Evolutionary conservation across 116 monocot species (phyloP).

Genomic region (Cymodocea nodosa): DNA sequence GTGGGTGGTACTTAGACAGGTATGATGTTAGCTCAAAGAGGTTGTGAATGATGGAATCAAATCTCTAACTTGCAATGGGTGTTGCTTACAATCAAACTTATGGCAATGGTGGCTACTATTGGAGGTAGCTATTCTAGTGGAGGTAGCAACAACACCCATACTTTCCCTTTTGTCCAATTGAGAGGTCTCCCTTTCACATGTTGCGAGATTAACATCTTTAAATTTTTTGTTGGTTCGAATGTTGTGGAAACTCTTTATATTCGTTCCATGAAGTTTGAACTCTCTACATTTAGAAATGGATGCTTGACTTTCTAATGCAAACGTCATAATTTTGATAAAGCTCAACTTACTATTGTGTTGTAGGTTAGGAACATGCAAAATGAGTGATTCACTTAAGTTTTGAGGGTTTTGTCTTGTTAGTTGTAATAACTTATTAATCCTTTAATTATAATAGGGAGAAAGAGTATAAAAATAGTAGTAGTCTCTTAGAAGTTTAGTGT

Average conservation of each 20-base stretch:
- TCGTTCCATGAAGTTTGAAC: too few relatives aligned
- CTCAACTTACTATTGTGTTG: too few relatives aligned
- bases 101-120: conserved; percentile 9
- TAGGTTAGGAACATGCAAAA: too few relatives aligned
- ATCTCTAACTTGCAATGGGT: conserved; percentile 89
- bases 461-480: too few relatives aligned
- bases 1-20: conserved; percentile 70
- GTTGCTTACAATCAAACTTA: conserved; percentile 24
- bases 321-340: too few relatives aligned
- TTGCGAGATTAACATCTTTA: conserved; percentile 54
- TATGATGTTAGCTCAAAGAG: conserved; percentile 83
- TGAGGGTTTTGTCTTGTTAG: too few relatives aligned
- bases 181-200: conserved; percentile 85
- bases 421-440: too few relatives aligned
- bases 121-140: conserved; percentile 7
- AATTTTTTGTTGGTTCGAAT: conserved; percentile 71
- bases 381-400: too few relatives aligned
- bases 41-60: conserved; percentile 85
- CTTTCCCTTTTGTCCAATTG: conserved; percentile 58
- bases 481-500: too few relatives aligned
- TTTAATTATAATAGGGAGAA: too few relatives aligned
- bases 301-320: too few relatives aligned
- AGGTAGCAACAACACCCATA: conserved; percentile 6
- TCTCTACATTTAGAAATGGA: too few relatives aligned
- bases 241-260: conserved; percentile 72